Base-by-base conservation (phyloP, 768 basidiomycete species). In the Lactifluus hygrophoroides region DNA sequence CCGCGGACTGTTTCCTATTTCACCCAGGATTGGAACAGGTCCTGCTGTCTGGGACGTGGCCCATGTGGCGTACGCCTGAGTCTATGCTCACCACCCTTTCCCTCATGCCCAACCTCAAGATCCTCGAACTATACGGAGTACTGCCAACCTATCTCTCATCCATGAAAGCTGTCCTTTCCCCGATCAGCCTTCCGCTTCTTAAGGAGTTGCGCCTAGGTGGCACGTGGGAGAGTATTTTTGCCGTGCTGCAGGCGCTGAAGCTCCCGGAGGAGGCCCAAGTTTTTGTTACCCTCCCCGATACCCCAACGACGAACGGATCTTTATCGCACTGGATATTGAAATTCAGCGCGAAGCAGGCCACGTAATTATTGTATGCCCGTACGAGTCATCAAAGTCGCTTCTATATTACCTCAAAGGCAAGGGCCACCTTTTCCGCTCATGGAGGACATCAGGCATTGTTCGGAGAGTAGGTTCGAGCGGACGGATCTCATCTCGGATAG, bases 61-160 rank as follows among this genome's bases (percentile, higher is more conserved):
- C 28, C 34, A 45, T 51, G 49, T 60, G 58, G 58, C 48, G 34
- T 3, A 14, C 54, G 49, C 2, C 56, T 35, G 58, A 45, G 19
- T 42, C 35, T 3, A 37, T 60, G 43, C 48, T 56, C 35, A 30
- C 5, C 48, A 56, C 48, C 54, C 49, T 60, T 16, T 10, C 48
- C 34, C 49, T n/a, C 21, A 5, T 56, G 17, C 49, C 49, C 43
- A 46, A 51, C 1, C 48, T 60, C 19, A 35, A 46, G 40, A 23
- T 56, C 32, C 54, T 60, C 35, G 58, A 55, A 17, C 14, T 60
- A 11, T 56, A 51, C 32, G 58, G 44, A 27, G 42, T 55, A 14
- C 28, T 60, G 16, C 58, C 54, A 4, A 16, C 35, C 1, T 10
- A 21, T 35, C 27, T 27, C 21, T n/a, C n/a, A n/a, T n/a, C n/a